phyloP scores from a whole-genome alignment of 495 filamentous ascomycete genomes.

The Podospora fimiseda region DNA sequence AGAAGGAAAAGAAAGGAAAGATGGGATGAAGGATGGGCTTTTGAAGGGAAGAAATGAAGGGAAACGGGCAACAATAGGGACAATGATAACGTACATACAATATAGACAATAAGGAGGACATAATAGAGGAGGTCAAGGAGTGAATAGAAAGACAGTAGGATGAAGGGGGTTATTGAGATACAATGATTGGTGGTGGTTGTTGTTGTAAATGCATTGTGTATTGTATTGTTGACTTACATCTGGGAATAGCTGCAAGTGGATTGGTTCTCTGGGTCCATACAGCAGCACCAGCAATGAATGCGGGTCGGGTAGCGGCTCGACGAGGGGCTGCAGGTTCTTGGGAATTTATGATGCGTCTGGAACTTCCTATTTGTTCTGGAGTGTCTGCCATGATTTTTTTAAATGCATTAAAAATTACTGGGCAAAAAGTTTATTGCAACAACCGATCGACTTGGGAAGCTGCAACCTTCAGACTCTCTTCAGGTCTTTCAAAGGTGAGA shows the following conservation, averaged over 20 bases:
- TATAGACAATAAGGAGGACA: no score
- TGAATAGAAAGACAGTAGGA: neutral
- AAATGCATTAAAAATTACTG: neutral
- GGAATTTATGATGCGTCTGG: neutral
- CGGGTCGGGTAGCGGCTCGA: conserved; percentile 13
- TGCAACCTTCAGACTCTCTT: no score
- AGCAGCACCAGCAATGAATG: conserved; percentile 12
- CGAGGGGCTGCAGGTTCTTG: conserved; percentile 1
- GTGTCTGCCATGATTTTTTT: neutral
- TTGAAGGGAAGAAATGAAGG: neutral
- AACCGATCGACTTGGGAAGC: neutral
- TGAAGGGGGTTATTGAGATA: neutral
- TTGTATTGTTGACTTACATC: conserved; percentile 14
- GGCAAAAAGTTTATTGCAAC: neutral
- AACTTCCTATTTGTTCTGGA: neutral
- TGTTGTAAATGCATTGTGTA: neutral
- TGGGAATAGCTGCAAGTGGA: conserved; percentile 8
- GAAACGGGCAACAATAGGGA: neutral
- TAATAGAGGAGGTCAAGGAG: neutral
- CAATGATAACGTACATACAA: neutral
- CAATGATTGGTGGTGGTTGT: neutral
- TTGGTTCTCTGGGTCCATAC: conserved; percentile 8
- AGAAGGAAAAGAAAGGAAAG: no score
- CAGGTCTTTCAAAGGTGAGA: no score
- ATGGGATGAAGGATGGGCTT: neutral